Conservation (phyloP, 345 rosid genomes). For the Hibiscus tridactylites region DNA sequence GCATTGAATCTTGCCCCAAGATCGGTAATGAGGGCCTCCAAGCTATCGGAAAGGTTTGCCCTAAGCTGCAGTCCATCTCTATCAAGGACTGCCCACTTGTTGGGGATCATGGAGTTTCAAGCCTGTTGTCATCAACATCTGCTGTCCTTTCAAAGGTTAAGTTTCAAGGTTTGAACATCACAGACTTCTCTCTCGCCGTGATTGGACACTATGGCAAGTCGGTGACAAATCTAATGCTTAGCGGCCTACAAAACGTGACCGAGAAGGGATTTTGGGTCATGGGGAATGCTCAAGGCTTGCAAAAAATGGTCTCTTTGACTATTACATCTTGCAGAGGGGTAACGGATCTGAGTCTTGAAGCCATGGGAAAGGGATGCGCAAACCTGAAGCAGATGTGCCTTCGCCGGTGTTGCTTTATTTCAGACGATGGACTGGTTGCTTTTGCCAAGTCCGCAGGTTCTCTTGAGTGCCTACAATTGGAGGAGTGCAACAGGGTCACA, state of each 20-base stretch:
- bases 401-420: slow-evolving; percentile 47
- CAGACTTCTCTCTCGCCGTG: slow-evolving; percentile 69
- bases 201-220: slow-evolving; percentile 68
- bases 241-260: slow-evolving; percentile 43
- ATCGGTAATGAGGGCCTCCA: slow-evolving; percentile 61
- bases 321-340: slow-evolving; percentile 51
- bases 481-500: slow-evolving; percentile 51
- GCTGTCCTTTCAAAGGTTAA: slow-evolving; percentile 43
- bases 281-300: slow-evolving; percentile 66
- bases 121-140: slow-evolving; percentile 44
- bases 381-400: slow-evolving; percentile 60
- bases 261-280: slow-evolving; percentile 87
- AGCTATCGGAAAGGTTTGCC: slow-evolving; percentile 52
- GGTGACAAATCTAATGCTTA: slow-evolving; percentile 37
- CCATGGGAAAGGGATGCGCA: slow-evolving; percentile 46
- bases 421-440: slow-evolving; percentile 47
- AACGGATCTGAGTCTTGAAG: slow-evolving; percentile 62
- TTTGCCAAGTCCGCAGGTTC: slow-evolving; percentile 45
- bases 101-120: slow-evolving; percentile 65
- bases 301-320: slow-evolving; percentile 37
- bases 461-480: slow-evolving; percentile 63
- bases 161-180: slow-evolving; percentile 63
- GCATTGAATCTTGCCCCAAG: slow-evolving; percentile 45
- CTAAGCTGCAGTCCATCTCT: slow-evolving; percentile 40
- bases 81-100: slow-evolving; percentile 65